Conservation (phyloP, 306 rosid genomes). For the Fragaria nilgerrensis region DNA sequence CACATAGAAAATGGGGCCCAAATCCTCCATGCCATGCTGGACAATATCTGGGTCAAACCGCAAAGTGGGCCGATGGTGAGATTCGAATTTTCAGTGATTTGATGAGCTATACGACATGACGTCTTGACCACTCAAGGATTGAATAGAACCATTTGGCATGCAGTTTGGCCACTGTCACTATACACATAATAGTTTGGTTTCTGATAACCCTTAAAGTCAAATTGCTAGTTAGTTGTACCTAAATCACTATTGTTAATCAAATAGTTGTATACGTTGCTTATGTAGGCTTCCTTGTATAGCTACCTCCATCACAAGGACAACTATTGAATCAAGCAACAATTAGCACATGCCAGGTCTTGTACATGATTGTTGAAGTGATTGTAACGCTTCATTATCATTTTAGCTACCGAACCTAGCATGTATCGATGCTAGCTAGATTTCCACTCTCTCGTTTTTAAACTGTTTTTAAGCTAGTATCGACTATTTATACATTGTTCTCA, state of each 20-base stretch:
- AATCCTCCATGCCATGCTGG: neutral
- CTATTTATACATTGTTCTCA: too few relatives aligned
- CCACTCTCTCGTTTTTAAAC: too few relatives aligned
- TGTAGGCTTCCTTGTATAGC: neutral
- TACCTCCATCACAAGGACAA: too few relatives aligned
- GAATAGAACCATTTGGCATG: neutral
- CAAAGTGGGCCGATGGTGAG: constrained; percentile 3
- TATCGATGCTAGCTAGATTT: too few relatives aligned
- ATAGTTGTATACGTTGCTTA: neutral
- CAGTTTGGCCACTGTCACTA: neutral
- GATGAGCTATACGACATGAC: neutral
- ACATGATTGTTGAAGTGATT: too few relatives aligned
- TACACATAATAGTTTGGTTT: neutral
- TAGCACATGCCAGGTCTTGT: too few relatives aligned
- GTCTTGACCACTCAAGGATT: neutral
- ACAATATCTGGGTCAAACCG: neutral
- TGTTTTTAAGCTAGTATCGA: neutral
- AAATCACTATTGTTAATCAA: neutral
- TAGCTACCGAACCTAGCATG: neutral
- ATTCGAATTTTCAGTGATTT: neutral
- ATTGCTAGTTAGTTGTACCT: constrained; percentile 9
- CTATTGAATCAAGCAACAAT: neutral
- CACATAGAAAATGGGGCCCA: constrained; percentile 3
- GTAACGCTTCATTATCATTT: too few relatives aligned
- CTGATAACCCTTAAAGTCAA: neutral